phyloP scores from a whole-genome alignment of 2,329 filamentous ascomycete species.

The Diaporthe humulicola region DNA sequence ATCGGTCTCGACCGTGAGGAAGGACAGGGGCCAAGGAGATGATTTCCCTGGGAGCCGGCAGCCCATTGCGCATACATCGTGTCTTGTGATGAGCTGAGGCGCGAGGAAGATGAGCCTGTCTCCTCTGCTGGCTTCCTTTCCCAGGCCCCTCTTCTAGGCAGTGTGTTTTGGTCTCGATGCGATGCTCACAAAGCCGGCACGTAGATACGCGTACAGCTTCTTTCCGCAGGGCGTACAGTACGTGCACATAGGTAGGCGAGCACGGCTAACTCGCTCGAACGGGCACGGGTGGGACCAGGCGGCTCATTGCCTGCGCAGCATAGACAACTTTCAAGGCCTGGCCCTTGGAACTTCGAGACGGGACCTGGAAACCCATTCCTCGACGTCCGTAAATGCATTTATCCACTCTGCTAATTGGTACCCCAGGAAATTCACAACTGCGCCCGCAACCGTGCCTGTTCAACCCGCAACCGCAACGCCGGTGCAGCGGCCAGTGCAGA shows the following conservation, averaged over 20 bases:
- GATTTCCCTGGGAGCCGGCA: not conserved
- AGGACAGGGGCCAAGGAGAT: slow-evolving; percentile 8
- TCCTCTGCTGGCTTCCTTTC: not conserved
- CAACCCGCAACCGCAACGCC: no score
- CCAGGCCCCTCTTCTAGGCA: not conserved
- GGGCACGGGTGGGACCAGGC: not conserved
- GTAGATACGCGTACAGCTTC: not conserved
- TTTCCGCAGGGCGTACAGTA: not conserved
- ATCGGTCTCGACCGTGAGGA: slow-evolving; percentile 30
- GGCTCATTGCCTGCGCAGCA: not conserved
- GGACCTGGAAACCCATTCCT: slow-evolving; percentile 10
- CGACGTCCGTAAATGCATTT: slow-evolving; percentile 16
- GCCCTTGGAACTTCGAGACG: slow-evolving; percentile 24
- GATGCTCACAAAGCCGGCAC: not conserved
- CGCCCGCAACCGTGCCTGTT: not conserved
- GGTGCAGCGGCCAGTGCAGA: not conserved
- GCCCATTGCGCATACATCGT: not conserved
- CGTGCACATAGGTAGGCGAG: not conserved
- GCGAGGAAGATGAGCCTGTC: not conserved
- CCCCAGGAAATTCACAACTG: slow-evolving; percentile 24
- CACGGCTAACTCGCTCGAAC: not conserved
- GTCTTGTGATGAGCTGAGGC: not conserved
- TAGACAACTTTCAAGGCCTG: slow-evolving; percentile 2
- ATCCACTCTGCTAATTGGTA: slow-evolving; percentile 22
- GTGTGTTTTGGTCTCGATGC: not conserved